Base-by-base conservation (phyloP, 257 asterid species). In the Nicotiana benthamiana region DNA sequence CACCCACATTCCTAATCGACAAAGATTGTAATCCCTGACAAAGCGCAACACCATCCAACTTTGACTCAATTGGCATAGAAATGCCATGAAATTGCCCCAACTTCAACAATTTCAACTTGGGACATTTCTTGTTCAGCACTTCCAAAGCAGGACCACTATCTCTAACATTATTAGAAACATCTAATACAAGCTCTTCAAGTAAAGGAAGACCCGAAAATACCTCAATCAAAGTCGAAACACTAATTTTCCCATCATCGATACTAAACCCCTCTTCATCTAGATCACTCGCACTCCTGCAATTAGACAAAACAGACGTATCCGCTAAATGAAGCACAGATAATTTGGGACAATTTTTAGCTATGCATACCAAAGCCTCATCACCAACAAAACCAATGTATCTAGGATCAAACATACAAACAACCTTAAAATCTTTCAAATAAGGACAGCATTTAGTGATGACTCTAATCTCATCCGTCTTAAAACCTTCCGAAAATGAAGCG, bases 41-140 rank as follows among this genome's bases (percentile, higher is more conserved):
- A 3, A 92, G 81, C 10, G 99, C 98, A 22, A 95, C 85, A 0
- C 99, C 99, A 30, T 93, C 96, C 30, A 95, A 81, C 85, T 85
- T 90, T n/a, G 96, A 93, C 80, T 89, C 98, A 1, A 90, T 30
- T 0, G 99, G 97, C 85, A 90, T 22, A 9, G 96, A 91, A 78
- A 95, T 86, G 60, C 97, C 99, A 75, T 92, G 98, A 82, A 95
- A 92, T 64, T 87, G 89, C 70, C 99, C 96, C 80, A 95, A 82
- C 68, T 89, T 93, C 27, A 95, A 90, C 5, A 88, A 84, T 83
- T 85, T 91, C 90, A 93, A 79, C 75, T 84, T 92, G 62, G 90
- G 89, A 85, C 99, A 93, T 80, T 88, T 93, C 60, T 87, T 72
- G 64, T 85, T 85, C 80, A 95, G 93, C 64, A 88, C 86, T 84